These are phyloP conservation scores for Paragyromitra xinjiangensis DNA, from an alignment of 495 filamentous ascomycete species.

Conservation along the genomic window DNA sequence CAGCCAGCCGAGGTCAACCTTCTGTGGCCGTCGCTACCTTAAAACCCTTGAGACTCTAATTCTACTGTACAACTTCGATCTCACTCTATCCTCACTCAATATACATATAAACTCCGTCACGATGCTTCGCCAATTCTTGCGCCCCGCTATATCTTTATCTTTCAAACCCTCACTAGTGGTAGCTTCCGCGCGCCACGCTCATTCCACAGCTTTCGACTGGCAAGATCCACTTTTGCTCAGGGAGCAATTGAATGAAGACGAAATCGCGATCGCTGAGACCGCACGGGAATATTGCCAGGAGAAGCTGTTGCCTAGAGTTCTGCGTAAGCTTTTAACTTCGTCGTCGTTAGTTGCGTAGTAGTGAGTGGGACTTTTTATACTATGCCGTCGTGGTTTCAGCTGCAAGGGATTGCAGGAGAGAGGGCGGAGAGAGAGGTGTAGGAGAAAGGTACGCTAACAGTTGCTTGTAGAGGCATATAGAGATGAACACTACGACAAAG, in stretches of 20 bases:
- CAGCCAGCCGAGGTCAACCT: neutral
- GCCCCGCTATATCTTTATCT: constrained; percentile 13
- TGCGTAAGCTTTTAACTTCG: constrained; percentile 70
- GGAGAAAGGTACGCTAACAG: neutral
- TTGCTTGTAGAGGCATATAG: constrained; percentile 82
- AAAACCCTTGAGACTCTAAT: neutral
- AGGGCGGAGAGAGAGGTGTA: neutral
- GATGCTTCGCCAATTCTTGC: constrained; percentile 33
- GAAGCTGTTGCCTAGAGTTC: constrained; percentile 79
- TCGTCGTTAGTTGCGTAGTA: constrained; percentile 4
- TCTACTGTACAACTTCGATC: neutral
- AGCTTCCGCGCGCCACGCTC: constrained; percentile 11
- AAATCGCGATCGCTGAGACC: constrained; percentile 86
- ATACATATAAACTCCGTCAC: neutral
- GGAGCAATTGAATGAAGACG: constrained; percentile 84
- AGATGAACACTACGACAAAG: constrained; percentile 87
- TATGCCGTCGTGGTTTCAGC: constrained; percentile 22
- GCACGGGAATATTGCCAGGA: constrained; percentile 94
- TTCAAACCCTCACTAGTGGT: constrained; percentile 12
- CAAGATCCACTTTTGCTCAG: constrained; percentile 82
- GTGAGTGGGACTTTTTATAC: constrained; percentile 19
- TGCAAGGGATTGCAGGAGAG: neutral
- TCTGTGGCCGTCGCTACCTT: neutral
- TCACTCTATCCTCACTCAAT: neutral
- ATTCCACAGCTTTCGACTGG: constrained; percentile 75